These are phyloP conservation scores for Ophioceras dolichostomum DNA, from an alignment of 2,329 filamentous ascomycete species.

Conservation along the genomic window DNA sequence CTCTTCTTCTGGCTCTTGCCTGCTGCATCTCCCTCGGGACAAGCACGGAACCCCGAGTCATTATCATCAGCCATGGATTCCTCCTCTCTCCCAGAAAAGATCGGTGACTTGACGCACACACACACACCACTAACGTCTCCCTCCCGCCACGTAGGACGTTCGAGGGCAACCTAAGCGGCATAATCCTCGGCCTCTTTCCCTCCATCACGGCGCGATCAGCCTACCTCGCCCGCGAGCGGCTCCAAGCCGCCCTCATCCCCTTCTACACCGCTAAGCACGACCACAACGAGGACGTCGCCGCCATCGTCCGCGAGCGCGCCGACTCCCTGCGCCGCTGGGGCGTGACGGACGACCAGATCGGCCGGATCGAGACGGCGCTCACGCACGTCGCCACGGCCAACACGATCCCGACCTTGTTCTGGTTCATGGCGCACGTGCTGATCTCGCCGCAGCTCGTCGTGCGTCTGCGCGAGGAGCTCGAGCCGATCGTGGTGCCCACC, in stretches of 20 bases:
- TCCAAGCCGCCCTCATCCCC: slow-evolving; percentile 14
- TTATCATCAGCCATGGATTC: no score
- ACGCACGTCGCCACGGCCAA: slow-evolving; percentile 18
- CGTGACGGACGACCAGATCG: slow-evolving; percentile 15
- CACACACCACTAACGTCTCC: no score
- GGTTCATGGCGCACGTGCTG: slow-evolving; percentile 19
- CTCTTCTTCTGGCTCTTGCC: no score
- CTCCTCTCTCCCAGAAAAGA: no score
- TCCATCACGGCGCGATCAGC: slow-evolving; percentile 17
- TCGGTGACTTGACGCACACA: no score
- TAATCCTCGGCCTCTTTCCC: slow-evolving; percentile 19
- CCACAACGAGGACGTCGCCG: slow-evolving; percentile 12
- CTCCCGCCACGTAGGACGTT: slow-evolving; percentile 16
- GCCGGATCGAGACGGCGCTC: slow-evolving; percentile 16
- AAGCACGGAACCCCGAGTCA: no score
- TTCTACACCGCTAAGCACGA: slow-evolving; percentile 19
- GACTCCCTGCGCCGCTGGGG: slow-evolving; percentile 13
- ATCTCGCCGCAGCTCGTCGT: slow-evolving; percentile 12
- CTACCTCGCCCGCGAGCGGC: slow-evolving; percentile 12
- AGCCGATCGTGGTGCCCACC: slow-evolving; percentile 5
- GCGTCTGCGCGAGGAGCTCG: slow-evolving; percentile 17
- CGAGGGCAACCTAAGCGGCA: slow-evolving; percentile 14
- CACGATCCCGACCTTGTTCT: slow-evolving; percentile 24
- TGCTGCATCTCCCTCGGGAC: no score
- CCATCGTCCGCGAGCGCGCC: slow-evolving; percentile 16